These are phyloP conservation scores for Gossypium schwendimanii DNA, from an alignment of 441 rosid genomes.

Conservation along the genomic window DNA sequence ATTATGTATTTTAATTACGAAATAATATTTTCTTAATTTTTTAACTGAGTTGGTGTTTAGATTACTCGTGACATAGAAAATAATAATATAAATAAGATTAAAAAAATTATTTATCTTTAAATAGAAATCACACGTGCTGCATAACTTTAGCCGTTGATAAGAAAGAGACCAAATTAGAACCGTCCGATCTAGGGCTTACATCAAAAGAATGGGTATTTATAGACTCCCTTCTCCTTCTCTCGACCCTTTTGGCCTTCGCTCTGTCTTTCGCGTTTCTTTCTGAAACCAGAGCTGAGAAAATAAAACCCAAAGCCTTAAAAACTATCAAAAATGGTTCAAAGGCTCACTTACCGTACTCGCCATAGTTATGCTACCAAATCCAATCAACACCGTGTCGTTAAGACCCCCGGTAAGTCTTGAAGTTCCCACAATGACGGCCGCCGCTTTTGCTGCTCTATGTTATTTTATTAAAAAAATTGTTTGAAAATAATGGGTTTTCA, in stretches of 20 bases:
- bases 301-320: background rate
- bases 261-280: background rate
- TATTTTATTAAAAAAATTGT: background rate
- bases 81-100: background rate
- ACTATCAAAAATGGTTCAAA: constrained; percentile 63
- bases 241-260: background rate
- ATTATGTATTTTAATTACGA: too few species aligned
- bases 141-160: constrained; percentile 13
- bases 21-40: too few species aligned
- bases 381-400: constrained; percentile 77
- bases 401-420: constrained; percentile 62
- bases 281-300: background rate
- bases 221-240: background rate
- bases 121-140: background rate
- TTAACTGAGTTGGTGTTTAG: rapidly evolving
- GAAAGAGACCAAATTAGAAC: background rate
- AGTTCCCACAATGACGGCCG: background rate
- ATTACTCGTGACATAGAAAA: too few species aligned
- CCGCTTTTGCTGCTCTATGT: background rate
- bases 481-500: background rate
- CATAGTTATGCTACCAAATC: constrained; percentile 92
- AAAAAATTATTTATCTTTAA: background rate
- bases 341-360: constrained; percentile 65
- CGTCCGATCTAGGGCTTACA: constrained; percentile 39
- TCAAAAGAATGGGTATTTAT: background rate